Conservation (phyloP, 306 rosid species). For the Lathyrus aphaca region DNA sequence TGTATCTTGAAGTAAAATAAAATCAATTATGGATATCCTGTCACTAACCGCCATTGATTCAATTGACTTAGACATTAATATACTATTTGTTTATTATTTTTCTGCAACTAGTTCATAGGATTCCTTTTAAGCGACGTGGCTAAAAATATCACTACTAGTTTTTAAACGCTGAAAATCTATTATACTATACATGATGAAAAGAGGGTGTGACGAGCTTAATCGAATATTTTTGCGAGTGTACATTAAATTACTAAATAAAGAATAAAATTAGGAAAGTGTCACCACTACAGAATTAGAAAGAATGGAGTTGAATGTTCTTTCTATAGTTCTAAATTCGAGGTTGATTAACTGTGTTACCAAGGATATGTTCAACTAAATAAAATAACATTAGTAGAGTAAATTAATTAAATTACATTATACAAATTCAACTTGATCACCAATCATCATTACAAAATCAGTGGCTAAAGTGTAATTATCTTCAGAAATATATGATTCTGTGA, state of each 20-base stretch:
- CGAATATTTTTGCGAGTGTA: neutral
- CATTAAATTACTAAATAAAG: neutral
- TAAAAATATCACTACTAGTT: neutral
- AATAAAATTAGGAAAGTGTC: neutral
- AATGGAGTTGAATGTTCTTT: slow-evolving; percentile 8
- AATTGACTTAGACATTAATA: neutral
- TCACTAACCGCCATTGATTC: neutral
- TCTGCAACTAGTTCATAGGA: slow-evolving; percentile 37
- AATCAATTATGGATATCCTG: neutral
- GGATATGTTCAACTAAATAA: neutral
- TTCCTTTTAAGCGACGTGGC: slow-evolving; percentile 35
- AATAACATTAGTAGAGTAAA: neutral
- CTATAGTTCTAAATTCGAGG: slow-evolving; percentile 6
- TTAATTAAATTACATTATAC: neutral
- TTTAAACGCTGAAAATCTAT: slow-evolving; percentile 32
- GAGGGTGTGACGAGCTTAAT: slow-evolving; percentile 1
- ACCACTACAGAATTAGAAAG: neutral
- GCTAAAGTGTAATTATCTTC: neutral
- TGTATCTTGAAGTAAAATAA: too few relatives aligned
- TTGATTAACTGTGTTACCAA: neutral
- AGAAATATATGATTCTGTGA: neutral
- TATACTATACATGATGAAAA: neutral
- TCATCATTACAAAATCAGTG: neutral
- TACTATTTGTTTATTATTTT: neutral
- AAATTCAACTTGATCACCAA: neutral